phyloP scores from a whole-genome alignment of 148 eudicot species.

The Fallopia convolvulus region DNA sequence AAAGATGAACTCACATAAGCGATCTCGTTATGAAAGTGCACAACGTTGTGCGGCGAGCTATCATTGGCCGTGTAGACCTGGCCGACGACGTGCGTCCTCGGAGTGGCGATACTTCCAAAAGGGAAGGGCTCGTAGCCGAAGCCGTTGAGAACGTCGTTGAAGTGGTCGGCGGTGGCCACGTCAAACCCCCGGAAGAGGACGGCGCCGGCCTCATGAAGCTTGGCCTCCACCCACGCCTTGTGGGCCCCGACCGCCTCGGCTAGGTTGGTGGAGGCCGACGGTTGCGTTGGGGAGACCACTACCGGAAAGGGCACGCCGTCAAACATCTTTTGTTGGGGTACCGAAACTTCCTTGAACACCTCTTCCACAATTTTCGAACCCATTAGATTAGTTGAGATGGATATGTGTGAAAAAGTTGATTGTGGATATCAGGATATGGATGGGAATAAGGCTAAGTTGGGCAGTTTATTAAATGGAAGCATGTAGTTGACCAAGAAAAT shows the following conservation, averaged over 20 bases:
- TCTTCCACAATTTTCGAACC: too few relatives aligned
- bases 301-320: not conserved
- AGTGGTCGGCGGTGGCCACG: not conserved
- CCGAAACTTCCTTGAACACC: too few relatives aligned
- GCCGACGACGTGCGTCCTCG: not conserved
- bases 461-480: too few relatives aligned
- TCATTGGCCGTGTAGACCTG: not conserved
- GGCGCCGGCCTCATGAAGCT: not conserved
- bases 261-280: not conserved
- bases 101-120: not conserved
- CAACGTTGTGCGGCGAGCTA: not conserved
- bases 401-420: too few relatives aligned
- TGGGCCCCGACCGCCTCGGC: not conserved
- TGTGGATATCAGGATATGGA: too few relatives aligned
- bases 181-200: constrained; percentile 1
- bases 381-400: too few relatives aligned
- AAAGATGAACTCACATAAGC: not conserved
- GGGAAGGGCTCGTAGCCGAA: not conserved
- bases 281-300: not conserved
- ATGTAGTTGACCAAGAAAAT: too few relatives aligned
- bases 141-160: not conserved
- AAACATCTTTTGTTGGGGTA: too few relatives aligned
- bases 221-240: not conserved
- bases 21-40: not conserved
- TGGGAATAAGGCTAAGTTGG: too few relatives aligned